A percentile compares a stretch with the other conserved stretches of the same genome.
These are phyloP conservation scores for Prosopis cineraria DNA, from an alignment of 306 rosid species.

Conservation along the genomic window DNA sequence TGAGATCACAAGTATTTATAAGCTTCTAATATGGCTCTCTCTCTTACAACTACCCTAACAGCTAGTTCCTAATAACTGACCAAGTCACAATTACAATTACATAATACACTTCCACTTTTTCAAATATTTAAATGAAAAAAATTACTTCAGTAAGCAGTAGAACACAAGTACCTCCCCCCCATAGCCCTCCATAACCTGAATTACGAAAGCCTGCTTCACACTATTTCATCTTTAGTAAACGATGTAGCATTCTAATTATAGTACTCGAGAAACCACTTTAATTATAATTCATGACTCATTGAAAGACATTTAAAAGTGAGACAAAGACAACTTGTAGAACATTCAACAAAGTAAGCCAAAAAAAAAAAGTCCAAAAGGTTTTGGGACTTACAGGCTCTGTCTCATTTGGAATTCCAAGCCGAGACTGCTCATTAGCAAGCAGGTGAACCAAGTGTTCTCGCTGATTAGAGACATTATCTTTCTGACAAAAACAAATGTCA, in stretches of 20 bases:
- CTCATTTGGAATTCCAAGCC: conserved; percentile 67
- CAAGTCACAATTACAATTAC: too few relatives aligned
- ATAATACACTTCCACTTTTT: background rate
- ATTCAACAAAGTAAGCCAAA: background rate
- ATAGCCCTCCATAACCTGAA: background rate
- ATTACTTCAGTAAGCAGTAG: background rate
- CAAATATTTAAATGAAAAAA: background rate
- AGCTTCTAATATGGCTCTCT: too few relatives aligned
- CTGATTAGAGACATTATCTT: conserved; percentile 90
- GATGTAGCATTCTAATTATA: background rate
- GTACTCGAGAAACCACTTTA: conserved; percentile 2
- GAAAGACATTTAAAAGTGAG: background rate
- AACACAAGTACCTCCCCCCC: conserved; percentile 2
- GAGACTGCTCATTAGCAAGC: conserved; percentile 92
- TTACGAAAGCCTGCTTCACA: background rate
- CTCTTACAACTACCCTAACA: too few relatives aligned
- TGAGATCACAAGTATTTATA: too few relatives aligned
- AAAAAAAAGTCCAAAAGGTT: conserved; percentile 1
- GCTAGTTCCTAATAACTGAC: too few relatives aligned
- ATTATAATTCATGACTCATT: background rate
- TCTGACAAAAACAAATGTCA: conserved; percentile 54
- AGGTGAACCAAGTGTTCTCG: conserved; percentile 85
- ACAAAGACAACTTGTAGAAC: background rate
- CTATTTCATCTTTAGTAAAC: conserved; percentile 8
- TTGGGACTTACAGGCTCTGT: conserved; percentile 71